Percentiles rank a stretch among this genome's conserved stretches.
phyloP scores from a whole-genome alignment of 441 rosid genomes.

The Adansonia rubrostipa region DNA sequence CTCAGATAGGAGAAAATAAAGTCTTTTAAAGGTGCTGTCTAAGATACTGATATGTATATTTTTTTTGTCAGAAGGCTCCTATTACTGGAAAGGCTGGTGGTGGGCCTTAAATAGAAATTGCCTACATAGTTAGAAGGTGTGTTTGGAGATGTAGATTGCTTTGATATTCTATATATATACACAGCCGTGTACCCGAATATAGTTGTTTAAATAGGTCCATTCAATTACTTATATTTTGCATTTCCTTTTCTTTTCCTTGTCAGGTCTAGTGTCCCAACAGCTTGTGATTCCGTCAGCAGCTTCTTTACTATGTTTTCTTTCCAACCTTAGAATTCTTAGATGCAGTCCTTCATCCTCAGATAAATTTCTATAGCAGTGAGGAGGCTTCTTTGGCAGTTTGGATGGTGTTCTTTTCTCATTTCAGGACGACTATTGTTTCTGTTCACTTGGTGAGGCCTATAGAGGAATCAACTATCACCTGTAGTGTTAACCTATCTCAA shows the following conservation, averaged over 20 bases:
- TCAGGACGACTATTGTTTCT: slow-evolving; percentile 23
- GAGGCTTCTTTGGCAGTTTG: slow-evolving; percentile 18
- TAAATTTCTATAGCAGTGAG: slow-evolving; percentile 19
- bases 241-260: slow-evolving; percentile 29
- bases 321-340: slow-evolving; percentile 40
- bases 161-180: slow-evolving; percentile 13
- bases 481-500: slow-evolving; percentile 51
- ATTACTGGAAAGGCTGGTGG: slow-evolving; percentile 71
- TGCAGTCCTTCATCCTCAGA: slow-evolving; percentile 29
- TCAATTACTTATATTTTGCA: slow-evolving; percentile 2
- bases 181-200: not conserved
- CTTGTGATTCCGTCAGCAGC: slow-evolving; percentile 44
- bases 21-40: slow-evolving; percentile 16
- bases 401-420: slow-evolving; percentile 11
- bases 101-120: slow-evolving; percentile 43
- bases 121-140: slow-evolving; percentile 42
- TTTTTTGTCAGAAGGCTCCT: slow-evolving; percentile 57
- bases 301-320: slow-evolving; percentile 40
- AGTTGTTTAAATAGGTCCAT: not conserved
- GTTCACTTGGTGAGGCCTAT: slow-evolving; percentile 51
- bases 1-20: not conserved
- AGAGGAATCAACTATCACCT: slow-evolving; percentile 50
- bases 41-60: slow-evolving; percentile 26
- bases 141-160: slow-evolving; percentile 20
- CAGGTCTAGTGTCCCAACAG: slow-evolving; percentile 65